Evolutionary conservation across 768 basidiomycete genomes (phyloP).

Genomic region (Leccinum ochraceum): DNA sequence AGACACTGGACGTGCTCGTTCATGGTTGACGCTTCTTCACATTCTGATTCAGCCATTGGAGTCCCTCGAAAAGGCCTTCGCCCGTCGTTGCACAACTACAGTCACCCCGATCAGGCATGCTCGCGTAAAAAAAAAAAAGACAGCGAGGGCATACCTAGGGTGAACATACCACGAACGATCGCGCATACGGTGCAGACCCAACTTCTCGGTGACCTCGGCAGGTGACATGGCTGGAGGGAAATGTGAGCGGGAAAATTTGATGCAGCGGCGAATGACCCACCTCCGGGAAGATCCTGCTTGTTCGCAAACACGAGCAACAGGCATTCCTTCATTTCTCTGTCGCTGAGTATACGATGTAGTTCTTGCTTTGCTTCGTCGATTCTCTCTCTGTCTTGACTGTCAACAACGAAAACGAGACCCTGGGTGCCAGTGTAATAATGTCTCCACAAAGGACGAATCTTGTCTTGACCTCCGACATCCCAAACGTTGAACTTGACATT

Average conservation of each 20-base stretch:
- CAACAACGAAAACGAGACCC: conserved; percentile 97
- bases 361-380: conserved; percentile 97
- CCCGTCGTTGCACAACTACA: conserved; percentile 92
- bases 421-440: conserved; percentile 99
- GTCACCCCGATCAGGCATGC: conserved; percentile 2
- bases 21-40: conserved; percentile 89
- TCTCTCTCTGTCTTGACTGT: conserved; percentile 92
- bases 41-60: conserved; percentile 97
- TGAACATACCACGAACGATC: conserved; percentile 99
- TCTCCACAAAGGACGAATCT: conserved; percentile 97
- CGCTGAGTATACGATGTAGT: conserved; percentile 92
- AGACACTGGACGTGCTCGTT: conserved; percentile 27
- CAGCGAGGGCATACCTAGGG: conserved; percentile 67
- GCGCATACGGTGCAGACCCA: conserved; percentile 93
- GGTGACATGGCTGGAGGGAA: conserved; percentile 83
- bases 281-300: conserved; percentile 97
- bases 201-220: conserved; percentile 96
- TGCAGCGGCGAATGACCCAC: conserved; percentile 46
- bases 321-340: conserved; percentile 98
- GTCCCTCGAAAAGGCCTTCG: conserved; percentile 94
- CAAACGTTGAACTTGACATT: conserved; percentile 95
- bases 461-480: conserved; percentile 99
- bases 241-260: not conserved
- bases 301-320: conserved; percentile 97
- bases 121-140: not conserved